These are phyloP conservation scores for Emmonsiellopsis sp. DNA, from an alignment of 2,329 filamentous ascomycete genomes.

Conservation along the genomic window DNA sequence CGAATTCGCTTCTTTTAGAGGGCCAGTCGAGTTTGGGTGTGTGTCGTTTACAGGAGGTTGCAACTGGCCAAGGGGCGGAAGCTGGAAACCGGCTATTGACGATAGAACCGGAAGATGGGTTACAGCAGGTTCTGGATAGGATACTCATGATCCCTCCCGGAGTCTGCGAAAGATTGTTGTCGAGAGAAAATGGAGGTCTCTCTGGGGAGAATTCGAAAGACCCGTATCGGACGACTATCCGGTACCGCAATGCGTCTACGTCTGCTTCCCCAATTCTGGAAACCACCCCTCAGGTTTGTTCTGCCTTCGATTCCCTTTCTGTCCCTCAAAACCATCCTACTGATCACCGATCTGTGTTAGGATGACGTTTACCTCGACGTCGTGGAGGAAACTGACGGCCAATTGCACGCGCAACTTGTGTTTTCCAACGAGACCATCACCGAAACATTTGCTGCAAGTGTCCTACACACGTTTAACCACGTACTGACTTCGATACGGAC, in stretches of 20 bases:
- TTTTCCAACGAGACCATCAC: background rate
- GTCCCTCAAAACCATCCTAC: background rate
- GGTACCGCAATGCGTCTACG: background rate
- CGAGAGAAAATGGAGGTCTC: background rate
- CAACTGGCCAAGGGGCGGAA: background rate
- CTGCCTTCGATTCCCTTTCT: background rate
- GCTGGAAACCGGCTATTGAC: background rate
- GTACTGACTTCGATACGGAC: background rate
- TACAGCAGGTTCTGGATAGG: background rate
- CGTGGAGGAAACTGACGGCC: background rate
- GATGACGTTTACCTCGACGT: background rate
- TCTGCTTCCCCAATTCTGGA: background rate
- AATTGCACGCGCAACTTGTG: background rate
- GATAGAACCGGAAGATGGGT: conserved; percentile 1
- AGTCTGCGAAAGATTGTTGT: background rate
- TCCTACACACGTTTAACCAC: background rate
- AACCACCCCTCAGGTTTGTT: background rate
- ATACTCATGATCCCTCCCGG: background rate
- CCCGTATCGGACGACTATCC: background rate
- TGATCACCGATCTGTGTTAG: background rate
- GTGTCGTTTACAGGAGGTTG: background rate
- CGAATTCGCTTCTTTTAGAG: background rate
- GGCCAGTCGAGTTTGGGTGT: background rate
- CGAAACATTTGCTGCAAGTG: background rate
- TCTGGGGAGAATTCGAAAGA: background rate